A percentile compares a stretch with the other conserved stretches of the same genome.
Conservation (phyloP, 2,329 filamentous ascomycete species). For the Cladophialophora exuberans region DNA sequence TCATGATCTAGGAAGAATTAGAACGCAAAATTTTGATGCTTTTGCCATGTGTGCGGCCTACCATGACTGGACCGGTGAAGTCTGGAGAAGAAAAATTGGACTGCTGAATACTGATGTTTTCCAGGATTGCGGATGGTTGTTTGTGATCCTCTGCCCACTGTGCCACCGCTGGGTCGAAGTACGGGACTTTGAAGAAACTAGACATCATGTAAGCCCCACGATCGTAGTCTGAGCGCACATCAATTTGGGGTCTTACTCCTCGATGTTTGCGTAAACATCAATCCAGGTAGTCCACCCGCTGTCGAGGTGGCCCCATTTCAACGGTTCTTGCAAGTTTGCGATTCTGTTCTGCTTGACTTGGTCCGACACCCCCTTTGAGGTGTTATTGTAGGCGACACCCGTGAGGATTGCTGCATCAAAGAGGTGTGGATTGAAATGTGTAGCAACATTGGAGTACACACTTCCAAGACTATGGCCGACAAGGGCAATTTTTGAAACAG, state of each 20-base stretch:
- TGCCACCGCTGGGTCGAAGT: slow-evolving; percentile 5
- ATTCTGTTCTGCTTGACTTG: slow-evolving; percentile 2
- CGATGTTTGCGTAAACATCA: slow-evolving; percentile 4
- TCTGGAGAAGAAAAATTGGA: slow-evolving; percentile 8
- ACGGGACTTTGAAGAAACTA: slow-evolving; percentile 16
- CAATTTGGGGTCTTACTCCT: not conserved
- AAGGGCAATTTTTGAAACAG: slow-evolving; percentile 4
- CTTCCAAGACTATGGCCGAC: slow-evolving; percentile 16
- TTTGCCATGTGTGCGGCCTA: not conserved
- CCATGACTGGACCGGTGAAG: slow-evolving; percentile 22
- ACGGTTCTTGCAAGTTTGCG: slow-evolving; percentile 8
- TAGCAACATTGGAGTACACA: slow-evolving; percentile 5
- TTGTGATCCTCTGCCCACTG: slow-evolving; percentile 12
- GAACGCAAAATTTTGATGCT: not conserved
- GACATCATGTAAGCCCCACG: not conserved
- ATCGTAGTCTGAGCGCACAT: not conserved
- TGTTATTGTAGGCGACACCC: slow-evolving; percentile 4
- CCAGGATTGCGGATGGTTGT: not conserved
- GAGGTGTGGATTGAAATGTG: not conserved
- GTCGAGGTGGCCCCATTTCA: slow-evolving; percentile 1
- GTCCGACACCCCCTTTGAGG: too few species aligned
- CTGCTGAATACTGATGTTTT: not conserved
- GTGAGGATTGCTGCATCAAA: slow-evolving; percentile 13
- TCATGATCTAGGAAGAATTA: not conserved
- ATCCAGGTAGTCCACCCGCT: not conserved